phyloP scores from a whole-genome alignment of 139 green algal species.

The Spirogloea muscicola region DNA sequence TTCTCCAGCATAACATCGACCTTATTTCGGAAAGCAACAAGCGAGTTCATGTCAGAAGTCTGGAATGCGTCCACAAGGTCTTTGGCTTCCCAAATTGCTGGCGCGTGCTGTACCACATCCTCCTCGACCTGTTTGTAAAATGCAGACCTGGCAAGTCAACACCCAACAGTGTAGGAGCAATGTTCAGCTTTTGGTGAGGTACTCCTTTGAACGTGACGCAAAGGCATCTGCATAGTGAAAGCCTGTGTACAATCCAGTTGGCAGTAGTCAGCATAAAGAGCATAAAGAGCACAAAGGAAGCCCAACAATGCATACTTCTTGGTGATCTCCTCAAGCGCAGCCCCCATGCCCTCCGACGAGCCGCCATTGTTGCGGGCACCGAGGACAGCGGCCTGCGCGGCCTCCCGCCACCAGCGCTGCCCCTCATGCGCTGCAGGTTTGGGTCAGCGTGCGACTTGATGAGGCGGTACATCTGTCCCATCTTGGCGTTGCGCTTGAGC shows the following conservation, averaged over 20 bases:
- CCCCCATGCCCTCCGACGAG: too few species aligned
- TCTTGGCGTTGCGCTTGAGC: neutral
- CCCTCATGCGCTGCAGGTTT: conserved; percentile 1
- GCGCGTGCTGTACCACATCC: conserved; percentile 15
- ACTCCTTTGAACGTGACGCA: too few species aligned
- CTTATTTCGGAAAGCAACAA: neutral
- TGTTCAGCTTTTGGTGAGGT: too few species aligned
- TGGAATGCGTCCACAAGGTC: conserved; percentile 7
- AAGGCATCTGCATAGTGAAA: too few species aligned
- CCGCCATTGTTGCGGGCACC: too few species aligned
- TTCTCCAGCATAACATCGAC: neutral
- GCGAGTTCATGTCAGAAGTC: conserved; percentile 3
- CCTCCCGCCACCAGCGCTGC: neutral
- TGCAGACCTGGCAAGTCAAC: conserved; percentile 13
- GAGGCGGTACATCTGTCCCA: conserved; percentile 7
- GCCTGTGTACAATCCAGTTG: too few species aligned
- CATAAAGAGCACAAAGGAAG: too few species aligned
- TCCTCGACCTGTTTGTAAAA: conserved; percentile 23
- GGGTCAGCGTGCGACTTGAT: neutral
- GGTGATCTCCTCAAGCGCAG: too few species aligned
- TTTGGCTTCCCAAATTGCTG: conserved; percentile 7
- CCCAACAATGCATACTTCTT: too few species aligned
- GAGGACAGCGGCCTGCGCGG: neutral
- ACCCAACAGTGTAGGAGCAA: too few species aligned
- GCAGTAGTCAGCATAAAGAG: too few species aligned